Evolutionary conservation across 208 protist species (phyloP).

Genomic region (Acanthamoeba triangularis): DNA sequence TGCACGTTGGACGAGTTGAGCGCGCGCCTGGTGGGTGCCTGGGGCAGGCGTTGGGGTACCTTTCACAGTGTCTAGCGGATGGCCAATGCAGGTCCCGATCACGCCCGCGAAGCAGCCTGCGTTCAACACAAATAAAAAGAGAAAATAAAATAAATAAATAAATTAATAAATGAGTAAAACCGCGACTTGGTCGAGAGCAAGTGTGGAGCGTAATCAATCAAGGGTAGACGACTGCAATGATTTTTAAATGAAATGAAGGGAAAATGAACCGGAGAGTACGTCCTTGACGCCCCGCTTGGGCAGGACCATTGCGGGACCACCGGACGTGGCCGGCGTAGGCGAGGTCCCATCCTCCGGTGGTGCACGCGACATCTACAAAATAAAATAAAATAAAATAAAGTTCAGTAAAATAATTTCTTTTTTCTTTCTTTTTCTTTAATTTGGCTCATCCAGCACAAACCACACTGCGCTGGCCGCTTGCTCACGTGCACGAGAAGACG

Average conservation of each 20-base stretch:
- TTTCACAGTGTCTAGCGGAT: slow-evolving; percentile 69
- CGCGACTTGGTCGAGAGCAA: not conserved
- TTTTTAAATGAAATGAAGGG: not conserved
- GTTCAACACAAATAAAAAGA: not conserved
- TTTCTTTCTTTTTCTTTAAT: not conserved
- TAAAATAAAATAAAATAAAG: not conserved
- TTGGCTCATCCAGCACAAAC: not conserved
- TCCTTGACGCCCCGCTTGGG: not conserved
- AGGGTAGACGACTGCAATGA: too few relatives aligned
- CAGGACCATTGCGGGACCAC: too few relatives aligned
- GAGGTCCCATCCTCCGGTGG: not conserved
- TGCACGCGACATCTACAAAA: not conserved
- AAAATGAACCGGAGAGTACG: not conserved
- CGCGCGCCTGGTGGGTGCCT: not conserved
- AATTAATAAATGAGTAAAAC: not conserved
- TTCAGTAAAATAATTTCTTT: too few relatives aligned
- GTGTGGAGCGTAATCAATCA: not conserved
- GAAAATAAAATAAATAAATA: not conserved
- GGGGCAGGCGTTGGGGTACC: not conserved
- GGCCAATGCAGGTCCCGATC: slow-evolving; percentile 54
- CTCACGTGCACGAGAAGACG: too few relatives aligned
- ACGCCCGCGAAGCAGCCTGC: slow-evolving; percentile 54
- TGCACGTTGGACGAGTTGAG: not conserved
- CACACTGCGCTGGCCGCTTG: too few relatives aligned
- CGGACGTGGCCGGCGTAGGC: not conserved